phyloP scores from a whole-genome alignment of 345 rosid species.

The Corchorus capsularis region DNA sequence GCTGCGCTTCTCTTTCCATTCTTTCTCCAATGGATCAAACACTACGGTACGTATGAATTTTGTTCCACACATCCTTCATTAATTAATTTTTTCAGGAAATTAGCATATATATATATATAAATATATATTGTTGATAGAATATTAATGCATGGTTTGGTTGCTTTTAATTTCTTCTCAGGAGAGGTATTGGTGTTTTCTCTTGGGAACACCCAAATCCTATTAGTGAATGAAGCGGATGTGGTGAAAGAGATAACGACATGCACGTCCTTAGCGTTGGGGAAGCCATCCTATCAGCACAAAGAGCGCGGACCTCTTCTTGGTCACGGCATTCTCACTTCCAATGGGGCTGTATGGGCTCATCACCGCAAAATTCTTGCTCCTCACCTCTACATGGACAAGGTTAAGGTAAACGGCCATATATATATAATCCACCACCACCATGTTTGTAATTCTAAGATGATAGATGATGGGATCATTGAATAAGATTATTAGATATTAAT shows the following conservation, averaged over 20 bases:
- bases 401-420: conserved; percentile 41
- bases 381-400: conserved; percentile 46
- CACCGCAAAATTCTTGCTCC: conserved; percentile 57
- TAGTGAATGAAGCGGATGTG: conserved; percentile 36
- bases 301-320: conserved; percentile 53
- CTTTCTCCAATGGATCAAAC: conserved; percentile 38
- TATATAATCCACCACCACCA: too few relatives aligned
- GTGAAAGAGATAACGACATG: conserved; percentile 45
- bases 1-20: conserved; percentile 37
- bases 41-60: conserved; percentile 39
- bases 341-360: conserved; percentile 47
- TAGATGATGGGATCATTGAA: too few relatives aligned
- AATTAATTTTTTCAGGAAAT: background rate
- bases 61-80: too few relatives aligned
- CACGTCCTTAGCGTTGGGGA: conserved; percentile 48
- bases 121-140: too few relatives aligned
- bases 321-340: conserved; percentile 54
- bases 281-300: conserved; percentile 46
- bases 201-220: conserved; percentile 40
- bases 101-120: too few relatives aligned
- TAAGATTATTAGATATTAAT: too few relatives aligned
- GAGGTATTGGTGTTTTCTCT: conserved; percentile 38
- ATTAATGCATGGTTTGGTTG: too few relatives aligned
- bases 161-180: conserved; percentile 33
- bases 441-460: too few relatives aligned